Percentiles rank a stretch among this genome's conserved stretches.
Evolutionary conservation across 768 basidiomycete species (phyloP).

Genomic region (Lentinula aciculospora): DNA sequence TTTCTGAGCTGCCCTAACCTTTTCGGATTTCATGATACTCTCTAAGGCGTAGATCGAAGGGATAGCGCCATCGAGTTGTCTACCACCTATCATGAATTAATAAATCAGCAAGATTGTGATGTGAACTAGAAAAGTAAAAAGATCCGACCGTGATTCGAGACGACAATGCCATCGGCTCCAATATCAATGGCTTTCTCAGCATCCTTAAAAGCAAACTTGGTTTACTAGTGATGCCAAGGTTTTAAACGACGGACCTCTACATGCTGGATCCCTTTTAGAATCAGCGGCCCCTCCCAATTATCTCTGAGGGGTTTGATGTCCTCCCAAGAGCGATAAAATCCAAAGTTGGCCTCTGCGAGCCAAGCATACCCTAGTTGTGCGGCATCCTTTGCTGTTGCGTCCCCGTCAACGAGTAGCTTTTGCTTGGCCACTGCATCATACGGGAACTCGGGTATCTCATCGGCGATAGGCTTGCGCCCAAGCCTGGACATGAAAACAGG

Average conservation of each 20-base stretch:
- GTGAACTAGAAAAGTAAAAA: background rate
- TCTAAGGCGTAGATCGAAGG: constrained; percentile 69
- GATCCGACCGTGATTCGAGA: constrained; percentile 71
- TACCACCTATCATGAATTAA: constrained; percentile 40
- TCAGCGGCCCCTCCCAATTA: constrained; percentile 73
- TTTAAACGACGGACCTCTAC: constrained; percentile 37
- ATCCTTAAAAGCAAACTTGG: constrained; percentile 32
- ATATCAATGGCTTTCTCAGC: constrained; percentile 63
- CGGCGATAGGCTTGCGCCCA: constrained; percentile 35
- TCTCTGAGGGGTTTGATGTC: constrained; percentile 62
- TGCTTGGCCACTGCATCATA: constrained; percentile 48
- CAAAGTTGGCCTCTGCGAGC: constrained; percentile 59
- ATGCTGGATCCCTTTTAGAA: constrained; percentile 74
- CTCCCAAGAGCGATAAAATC: constrained; percentile 63
- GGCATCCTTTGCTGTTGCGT: constrained; percentile 32
- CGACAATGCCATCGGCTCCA: constrained; percentile 67
- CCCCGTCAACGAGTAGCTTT: constrained; percentile 36
- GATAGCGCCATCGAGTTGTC: constrained; percentile 76
- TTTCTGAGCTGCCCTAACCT: constrained; percentile 50
- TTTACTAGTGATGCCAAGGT: background rate
- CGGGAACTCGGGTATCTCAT: constrained; percentile 43
- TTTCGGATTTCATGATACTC: constrained; percentile 57
- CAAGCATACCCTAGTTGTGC: constrained; percentile 53
- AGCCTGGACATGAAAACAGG: constrained; percentile 70
- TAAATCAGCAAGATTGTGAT: background rate